These are phyloP conservation scores for Pythium coloratum DNA, from an alignment of 352 stramenopile species.

Conservation along the genomic window DNA sequence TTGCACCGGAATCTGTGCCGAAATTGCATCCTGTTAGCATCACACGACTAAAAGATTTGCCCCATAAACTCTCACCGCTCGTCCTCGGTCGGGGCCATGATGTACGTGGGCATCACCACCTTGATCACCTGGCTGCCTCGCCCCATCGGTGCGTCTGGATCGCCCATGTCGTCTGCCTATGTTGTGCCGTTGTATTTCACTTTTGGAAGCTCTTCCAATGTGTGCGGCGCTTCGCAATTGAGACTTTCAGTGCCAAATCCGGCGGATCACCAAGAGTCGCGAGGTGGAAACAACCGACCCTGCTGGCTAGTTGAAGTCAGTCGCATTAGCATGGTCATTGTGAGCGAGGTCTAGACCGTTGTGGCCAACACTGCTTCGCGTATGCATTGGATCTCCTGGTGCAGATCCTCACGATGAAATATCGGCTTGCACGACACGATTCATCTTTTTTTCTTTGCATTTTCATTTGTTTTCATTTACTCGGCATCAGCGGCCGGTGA, in stretches of 20 bases:
- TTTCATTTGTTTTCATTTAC: slow-evolving; percentile 22
- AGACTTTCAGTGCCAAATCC: neutral
- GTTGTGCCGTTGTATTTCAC: neutral
- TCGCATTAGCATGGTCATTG: neutral
- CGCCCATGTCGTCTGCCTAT: slow-evolving; percentile 37
- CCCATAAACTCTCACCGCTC: slow-evolving; percentile 39
- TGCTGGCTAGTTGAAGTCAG: neutral
- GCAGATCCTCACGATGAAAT: neutral
- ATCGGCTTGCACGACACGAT: neutral
- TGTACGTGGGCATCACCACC: slow-evolving; percentile 81
- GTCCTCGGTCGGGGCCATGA: slow-evolving; percentile 81
- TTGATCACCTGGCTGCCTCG: slow-evolving; percentile 71
- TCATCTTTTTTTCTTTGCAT: slow-evolving; percentile 12
- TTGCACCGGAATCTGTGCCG: slow-evolving; percentile 65
- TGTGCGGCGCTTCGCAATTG: neutral
- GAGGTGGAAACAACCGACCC: neutral
- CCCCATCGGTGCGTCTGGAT: slow-evolving; percentile 39
- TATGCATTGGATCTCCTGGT: no score
- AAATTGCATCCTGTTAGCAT: neutral
- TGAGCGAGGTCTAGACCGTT: no score
- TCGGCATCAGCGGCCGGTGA: slow-evolving; percentile 15
- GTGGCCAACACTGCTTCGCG: no score
- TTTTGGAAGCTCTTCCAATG: neutral
- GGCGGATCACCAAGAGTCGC: neutral
- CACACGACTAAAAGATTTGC: neutral